phyloP scores from a whole-genome alignment of 352 stramenopile genomes.

The Globisporangium carolinianum region DNA sequence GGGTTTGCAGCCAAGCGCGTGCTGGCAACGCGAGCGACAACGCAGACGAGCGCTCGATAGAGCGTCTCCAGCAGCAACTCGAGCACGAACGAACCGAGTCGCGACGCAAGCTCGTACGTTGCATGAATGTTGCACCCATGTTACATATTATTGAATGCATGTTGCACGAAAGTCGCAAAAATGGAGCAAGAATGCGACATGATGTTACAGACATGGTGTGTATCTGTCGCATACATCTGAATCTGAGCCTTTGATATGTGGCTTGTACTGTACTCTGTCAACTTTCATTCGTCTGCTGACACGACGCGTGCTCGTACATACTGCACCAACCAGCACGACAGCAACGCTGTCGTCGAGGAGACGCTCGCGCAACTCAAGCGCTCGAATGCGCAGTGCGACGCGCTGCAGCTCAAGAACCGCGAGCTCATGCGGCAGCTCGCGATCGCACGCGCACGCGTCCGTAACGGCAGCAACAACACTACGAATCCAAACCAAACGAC shows the following conservation, averaged over 20 bases:
- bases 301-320: background rate
- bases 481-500: background rate
- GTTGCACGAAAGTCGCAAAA: no score
- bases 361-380: conserved; percentile 48
- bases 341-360: conserved; percentile 40
- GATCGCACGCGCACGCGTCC: conserved; percentile 41
- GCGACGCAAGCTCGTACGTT: conserved; percentile 26
- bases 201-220: no score
- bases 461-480: background rate
- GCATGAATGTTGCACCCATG: background rate
- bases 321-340: conserved; percentile 30
- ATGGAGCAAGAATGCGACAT: no score
- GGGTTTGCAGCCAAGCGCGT: conserved; percentile 3
- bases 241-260: background rate
- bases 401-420: conserved; percentile 68
- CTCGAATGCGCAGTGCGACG: conserved; percentile 52
- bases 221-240: no score
- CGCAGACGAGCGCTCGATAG: conserved; percentile 1
- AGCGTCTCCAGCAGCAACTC: conserved; percentile 9
- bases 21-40: background rate
- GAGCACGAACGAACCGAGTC: conserved; percentile 35
- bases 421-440: conserved; percentile 69
- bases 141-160: background rate
- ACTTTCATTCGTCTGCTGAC: background rate
- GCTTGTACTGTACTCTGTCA: background rate